A percentile compares a stretch with the other conserved stretches of the same genome.
phyloP scores from a whole-genome alignment of 768 basidiomycete species.

The Neoboletus subvelutipes region DNA sequence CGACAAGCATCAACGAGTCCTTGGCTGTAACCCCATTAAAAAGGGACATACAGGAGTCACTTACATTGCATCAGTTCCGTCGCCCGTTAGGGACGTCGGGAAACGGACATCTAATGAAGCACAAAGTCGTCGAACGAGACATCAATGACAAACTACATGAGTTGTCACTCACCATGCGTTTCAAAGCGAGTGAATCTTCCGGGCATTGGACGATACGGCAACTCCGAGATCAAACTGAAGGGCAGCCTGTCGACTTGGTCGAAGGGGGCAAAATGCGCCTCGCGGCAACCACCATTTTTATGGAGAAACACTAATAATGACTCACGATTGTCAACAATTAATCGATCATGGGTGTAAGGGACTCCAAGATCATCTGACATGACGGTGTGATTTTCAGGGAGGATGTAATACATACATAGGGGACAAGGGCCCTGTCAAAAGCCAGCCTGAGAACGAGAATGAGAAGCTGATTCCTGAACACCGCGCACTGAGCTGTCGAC shows the following conservation, averaged over 20 bases:
- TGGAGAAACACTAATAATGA: neutral
- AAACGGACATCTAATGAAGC: conserved; percentile 71
- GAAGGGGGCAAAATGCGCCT: neutral
- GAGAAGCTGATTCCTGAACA: neutral
- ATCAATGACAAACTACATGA: neutral
- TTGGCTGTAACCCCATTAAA: too few relatives aligned
- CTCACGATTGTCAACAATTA: neutral
- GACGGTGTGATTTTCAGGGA: neutral
- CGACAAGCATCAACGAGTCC: too few relatives aligned
- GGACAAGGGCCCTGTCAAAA: neutral
- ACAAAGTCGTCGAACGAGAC: neutral
- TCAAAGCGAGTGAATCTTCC: conserved; percentile 51
- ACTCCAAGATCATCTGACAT: neutral
- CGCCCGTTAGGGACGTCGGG: conserved; percentile 87
- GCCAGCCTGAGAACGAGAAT: neutral
- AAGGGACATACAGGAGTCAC: conserved; percentile 7
- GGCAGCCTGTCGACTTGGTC: conserved; percentile 2
- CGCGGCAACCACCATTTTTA: neutral
- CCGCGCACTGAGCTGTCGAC: neutral
- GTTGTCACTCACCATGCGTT: conserved; percentile 48
- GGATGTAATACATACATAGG: neutral
- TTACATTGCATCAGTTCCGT: conserved; percentile 91
- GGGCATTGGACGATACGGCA: neutral
- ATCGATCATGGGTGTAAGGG: neutral
- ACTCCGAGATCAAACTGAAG: neutral